Conservation (phyloP, 2,329 filamentous ascomycete genomes). For the Aspergillus sergii region DNA sequence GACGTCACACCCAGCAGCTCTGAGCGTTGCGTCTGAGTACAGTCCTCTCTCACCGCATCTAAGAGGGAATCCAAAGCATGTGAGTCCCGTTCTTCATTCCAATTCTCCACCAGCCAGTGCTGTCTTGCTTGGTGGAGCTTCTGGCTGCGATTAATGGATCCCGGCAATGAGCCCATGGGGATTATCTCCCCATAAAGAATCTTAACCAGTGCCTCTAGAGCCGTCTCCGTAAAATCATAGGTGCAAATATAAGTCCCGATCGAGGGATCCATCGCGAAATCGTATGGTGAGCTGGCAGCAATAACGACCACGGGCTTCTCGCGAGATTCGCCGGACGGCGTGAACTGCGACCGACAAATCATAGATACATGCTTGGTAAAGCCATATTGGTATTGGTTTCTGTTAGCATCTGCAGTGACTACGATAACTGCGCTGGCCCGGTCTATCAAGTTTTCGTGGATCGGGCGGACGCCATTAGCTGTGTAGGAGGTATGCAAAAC, state of each 20-base stretch:
- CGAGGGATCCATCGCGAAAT: conserved; percentile 89
- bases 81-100: conserved; percentile 76
- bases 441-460: conserved; percentile 91
- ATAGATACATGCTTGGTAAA: conserved; percentile 96
- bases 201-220: conserved; percentile 80
- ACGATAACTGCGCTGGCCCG: conserved; percentile 86
- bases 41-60: conserved; percentile 65
- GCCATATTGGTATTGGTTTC: conserved; percentile 89
- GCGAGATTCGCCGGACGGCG: conserved; percentile 43
- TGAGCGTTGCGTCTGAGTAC: conserved; percentile 64
- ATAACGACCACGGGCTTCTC: conserved; percentile 89
- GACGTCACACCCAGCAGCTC: conserved; percentile 71
- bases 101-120: conserved; percentile 91
- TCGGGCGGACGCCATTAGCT: conserved; percentile 85
- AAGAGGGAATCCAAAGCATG: conserved; percentile 75
- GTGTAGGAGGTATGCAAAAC: conserved; percentile 94
- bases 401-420: conserved; percentile 89
- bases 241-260: conserved; percentile 94
- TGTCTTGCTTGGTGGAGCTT: conserved; percentile 87
- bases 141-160: conserved; percentile 82
- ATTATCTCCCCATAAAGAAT: conserved; percentile 76
- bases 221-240: conserved; percentile 93
- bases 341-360: conserved; percentile 67
- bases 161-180: conserved; percentile 59
- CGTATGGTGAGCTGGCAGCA: conserved; percentile 91